A percentile compares a stretch with the other conserved stretches of the same genome.
phyloP scores from a whole-genome alignment of 352 stramenopile genomes.

The Phytophthora chlamydospora region DNA sequence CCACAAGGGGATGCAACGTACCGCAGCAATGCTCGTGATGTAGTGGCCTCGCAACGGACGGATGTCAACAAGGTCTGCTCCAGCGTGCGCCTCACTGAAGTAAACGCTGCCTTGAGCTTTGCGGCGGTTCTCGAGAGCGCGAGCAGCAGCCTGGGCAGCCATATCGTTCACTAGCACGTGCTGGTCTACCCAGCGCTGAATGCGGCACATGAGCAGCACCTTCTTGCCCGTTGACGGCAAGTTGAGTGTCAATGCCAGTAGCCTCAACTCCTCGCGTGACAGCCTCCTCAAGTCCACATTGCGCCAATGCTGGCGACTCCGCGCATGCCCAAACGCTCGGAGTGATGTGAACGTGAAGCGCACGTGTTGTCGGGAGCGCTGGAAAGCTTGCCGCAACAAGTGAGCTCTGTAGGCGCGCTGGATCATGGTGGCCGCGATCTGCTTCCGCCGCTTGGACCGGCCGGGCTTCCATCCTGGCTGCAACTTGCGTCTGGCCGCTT shows the following conservation, averaged over 20 bases:
- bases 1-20: slow-evolving; percentile 33
- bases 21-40: slow-evolving; percentile 62
- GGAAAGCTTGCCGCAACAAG: slow-evolving; percentile 65
- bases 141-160: slow-evolving; percentile 60
- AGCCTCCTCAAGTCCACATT: slow-evolving; percentile 63
- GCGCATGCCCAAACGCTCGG: slow-evolving; percentile 55
- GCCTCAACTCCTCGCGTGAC: slow-evolving; percentile 63
- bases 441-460: slow-evolving; percentile 44
- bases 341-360: slow-evolving; percentile 59
- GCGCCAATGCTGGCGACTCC: slow-evolving; percentile 60
- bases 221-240: slow-evolving; percentile 82
- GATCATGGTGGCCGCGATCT: slow-evolving; percentile 71
- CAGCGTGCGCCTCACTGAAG: slow-evolving; percentile 59
- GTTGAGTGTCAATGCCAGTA: slow-evolving; percentile 69
- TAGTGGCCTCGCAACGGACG: slow-evolving; percentile 65
- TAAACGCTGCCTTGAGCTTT: slow-evolving; percentile 74
- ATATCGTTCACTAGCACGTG: slow-evolving; percentile 64
- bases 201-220: slow-evolving; percentile 67
- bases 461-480: slow-evolving; percentile 56
- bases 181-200: slow-evolving; percentile 81
- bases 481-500: slow-evolving; percentile 53
- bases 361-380: slow-evolving; percentile 43
- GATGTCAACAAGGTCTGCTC: slow-evolving; percentile 55
- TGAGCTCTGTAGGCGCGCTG: slow-evolving; percentile 69
- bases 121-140: slow-evolving; percentile 56